These are phyloP conservation scores for Macrophomina phaseolina DNA, from an alignment of 2,329 filamentous ascomycete species.

Conservation along the genomic window DNA sequence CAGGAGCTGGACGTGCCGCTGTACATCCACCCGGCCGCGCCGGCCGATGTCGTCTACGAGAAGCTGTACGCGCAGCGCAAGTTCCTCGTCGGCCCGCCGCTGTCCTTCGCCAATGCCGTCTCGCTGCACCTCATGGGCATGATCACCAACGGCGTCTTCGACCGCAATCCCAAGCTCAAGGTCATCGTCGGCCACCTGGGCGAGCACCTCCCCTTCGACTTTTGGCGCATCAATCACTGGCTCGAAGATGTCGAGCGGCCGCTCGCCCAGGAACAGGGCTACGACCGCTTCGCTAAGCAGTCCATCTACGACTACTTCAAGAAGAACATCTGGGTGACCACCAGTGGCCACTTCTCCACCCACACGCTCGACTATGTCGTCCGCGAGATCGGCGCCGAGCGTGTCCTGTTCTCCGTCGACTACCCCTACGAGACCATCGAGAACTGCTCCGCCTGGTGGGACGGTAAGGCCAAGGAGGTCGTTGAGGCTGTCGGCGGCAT, in stretches of 20 bases:
- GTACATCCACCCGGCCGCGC: slow-evolving; percentile 67
- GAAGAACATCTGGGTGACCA: slow-evolving; percentile 63
- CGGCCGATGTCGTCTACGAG: slow-evolving; percentile 60
- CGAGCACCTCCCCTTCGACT: slow-evolving; percentile 57
- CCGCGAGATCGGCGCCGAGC: slow-evolving; percentile 55
- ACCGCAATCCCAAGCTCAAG: slow-evolving; percentile 54
- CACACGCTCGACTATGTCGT: slow-evolving; percentile 58
- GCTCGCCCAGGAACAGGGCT: slow-evolving; percentile 37
- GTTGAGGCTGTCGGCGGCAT: slow-evolving; percentile 35
- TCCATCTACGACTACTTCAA: slow-evolving; percentile 59
- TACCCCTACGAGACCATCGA: slow-evolving; percentile 58
- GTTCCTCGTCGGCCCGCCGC: slow-evolving; percentile 60
- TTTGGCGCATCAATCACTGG: slow-evolving; percentile 55
- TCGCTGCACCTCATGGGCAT: slow-evolving; percentile 62
- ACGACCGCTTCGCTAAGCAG: slow-evolving; percentile 50
- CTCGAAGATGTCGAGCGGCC: slow-evolving; percentile 63
- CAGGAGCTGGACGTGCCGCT: slow-evolving; percentile 67
- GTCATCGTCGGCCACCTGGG: slow-evolving; percentile 57
- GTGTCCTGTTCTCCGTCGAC: slow-evolving; percentile 60
- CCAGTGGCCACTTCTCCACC: slow-evolving; percentile 62
- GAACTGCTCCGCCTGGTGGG: slow-evolving; percentile 53
- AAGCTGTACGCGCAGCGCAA: slow-evolving; percentile 64
- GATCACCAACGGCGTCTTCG: slow-evolving; percentile 58
- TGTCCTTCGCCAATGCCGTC: slow-evolving; percentile 56
- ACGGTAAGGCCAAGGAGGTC: slow-evolving; percentile 46